Conservation (phyloP, 345 rosid species). For the Hirschfeldia incana region DNA sequence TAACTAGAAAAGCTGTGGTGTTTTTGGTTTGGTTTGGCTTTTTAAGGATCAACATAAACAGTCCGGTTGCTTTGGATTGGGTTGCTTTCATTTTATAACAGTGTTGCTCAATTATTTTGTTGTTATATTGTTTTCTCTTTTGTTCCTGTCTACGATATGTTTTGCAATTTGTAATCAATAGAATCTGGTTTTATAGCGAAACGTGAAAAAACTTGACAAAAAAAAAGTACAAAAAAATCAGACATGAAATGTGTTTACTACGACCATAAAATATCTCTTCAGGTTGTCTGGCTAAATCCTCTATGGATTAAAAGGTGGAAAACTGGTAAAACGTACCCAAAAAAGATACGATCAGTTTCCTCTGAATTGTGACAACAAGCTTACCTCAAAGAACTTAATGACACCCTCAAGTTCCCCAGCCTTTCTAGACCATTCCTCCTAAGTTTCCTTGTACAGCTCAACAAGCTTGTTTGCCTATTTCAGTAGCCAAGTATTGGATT, state of each 20-base stretch:
- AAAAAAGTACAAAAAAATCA: background rate
- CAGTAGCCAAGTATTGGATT: slow-evolving; percentile 16
- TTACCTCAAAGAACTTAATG: slow-evolving; percentile 85
- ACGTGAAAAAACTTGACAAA: background rate
- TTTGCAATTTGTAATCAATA: slow-evolving; percentile 30
- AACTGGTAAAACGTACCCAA: background rate
- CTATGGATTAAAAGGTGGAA: slow-evolving; percentile 2
- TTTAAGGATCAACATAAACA: slow-evolving; percentile 17
- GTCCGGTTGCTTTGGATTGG: slow-evolving; percentile 36
- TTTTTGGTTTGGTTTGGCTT: slow-evolving; percentile 6
- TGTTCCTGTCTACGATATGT: slow-evolving; percentile 7
- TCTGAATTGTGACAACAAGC: slow-evolving; percentile 22
- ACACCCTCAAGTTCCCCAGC: slow-evolving; percentile 98
- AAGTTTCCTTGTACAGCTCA: slow-evolving; percentile 86
- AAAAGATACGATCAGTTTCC: background rate
- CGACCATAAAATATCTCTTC: slow-evolving; percentile 8
- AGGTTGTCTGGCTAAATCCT: background rate
- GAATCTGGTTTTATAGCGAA: slow-evolving; percentile 23
- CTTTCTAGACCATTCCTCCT: slow-evolving; percentile 91
- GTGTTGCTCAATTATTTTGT: slow-evolving; percentile 14
- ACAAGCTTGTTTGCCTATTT: slow-evolving; percentile 81
- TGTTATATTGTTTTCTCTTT: slow-evolving; percentile 13
- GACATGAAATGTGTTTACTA: slow-evolving; percentile 8
- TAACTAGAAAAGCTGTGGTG: slow-evolving; percentile 27
- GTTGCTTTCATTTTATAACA: slow-evolving; percentile 29